Base-by-base conservation (phyloP, 2,329 filamentous ascomycete species). In the Corynespora cassiicola region DNA sequence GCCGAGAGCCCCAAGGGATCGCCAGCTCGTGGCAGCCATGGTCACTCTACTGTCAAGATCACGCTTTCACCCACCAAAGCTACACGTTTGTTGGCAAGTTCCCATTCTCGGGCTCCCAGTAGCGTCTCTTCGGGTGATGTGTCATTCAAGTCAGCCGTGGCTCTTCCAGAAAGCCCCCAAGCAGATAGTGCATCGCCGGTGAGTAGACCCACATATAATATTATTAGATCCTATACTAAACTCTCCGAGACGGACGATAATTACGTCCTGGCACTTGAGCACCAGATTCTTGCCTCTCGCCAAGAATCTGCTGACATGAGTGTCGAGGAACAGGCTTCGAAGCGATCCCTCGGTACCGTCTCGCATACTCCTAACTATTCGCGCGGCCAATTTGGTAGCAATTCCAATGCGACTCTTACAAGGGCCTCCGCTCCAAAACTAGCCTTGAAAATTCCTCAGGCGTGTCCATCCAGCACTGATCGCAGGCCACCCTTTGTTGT, bases 111-210 rank as follows among this genome's bases (percentile, higher is more conserved):
- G 25, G 42, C 32, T 21, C 38, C 50, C 25, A 58, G 51, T 26
- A 36, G 49, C 11, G 31, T 34, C 6, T 61, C 60, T 1, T 43
- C 40, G n/a, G 53, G 50, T 16, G 49, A 41, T 14, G 42, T 39
- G 3, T 42, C 52, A 11, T 62, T 52, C 14, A 39, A 52, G 31
- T 54, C 54, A 39, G 57, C 53, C 16, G 36, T 46, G 9, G 47
- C 45, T 17, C n/a, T n/a, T n/a, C n/a, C n/a, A n/a, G n/a, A n/a
- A n/a, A n/a, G n/a, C n/a, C n/a, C n/a, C n/a, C n/a, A n/a, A n/a
- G n/a, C n/a, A n/a, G n/a, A n/a, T n/a, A n/a, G n/a, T n/a, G n/a
- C n/a, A n/a, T 63, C 61, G 30, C 56, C 56, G 39, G 61, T 66
- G 56, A 66, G 61, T 37, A 59, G 50, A n/a, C n/a, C n/a, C n/a